Base-by-base conservation (phyloP, 2,329 filamentous ascomycete genomes). In the Verticillium isaacii region DNA sequence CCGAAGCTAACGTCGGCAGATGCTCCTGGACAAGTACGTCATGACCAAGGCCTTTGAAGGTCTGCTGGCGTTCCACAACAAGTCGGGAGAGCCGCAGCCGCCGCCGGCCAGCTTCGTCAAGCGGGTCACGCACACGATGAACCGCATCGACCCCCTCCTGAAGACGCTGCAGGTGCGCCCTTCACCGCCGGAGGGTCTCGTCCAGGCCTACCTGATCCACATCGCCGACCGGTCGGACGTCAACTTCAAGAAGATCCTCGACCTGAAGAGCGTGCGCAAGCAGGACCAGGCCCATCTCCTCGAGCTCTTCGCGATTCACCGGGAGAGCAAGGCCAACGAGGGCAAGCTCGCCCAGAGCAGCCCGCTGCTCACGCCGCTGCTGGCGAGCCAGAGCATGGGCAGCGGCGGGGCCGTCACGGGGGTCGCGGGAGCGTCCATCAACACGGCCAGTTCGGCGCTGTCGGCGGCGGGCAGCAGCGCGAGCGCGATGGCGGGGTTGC, bases 141-240 rank as follows among this genome's bases (percentile, higher is more conserved):
- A 87, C 62, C 92, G 93, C 67, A 89, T 98, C 66, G 94, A 98
- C 70, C 91, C 92, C 1, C 85, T 99, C 25, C 89, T 99, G 69
- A 99, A 99, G 77, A 98, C 95, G 2, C 85, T 99, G 3, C 95
- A 99, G 80, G 94, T 99, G 57, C 92, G 92, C 32, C 88, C 93
- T 2, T 91, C 90, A 5, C 95, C 95, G 0, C 91, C 94, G 0
- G 95, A 99, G 79, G 94, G 92, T 2, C 85, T 99, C 3, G 93
- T 99, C 0, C 94, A 98, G 78, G 95, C 95, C 37, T 99, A 99
- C 74, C 87, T 99, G 37, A 96, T 98, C 74, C 95, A 98, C 77
- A 95, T 99, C 66, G 93, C 87, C 67, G 95, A 99, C 80, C 89
- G 91, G 61, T 96, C 90, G 66, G 95, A 98, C 73, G 85, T 87